Evolutionary conservation across 805 yeast genomes (phyloP), one percentile per base, ranked within the genome.

Genomic region (Wickerhamomyces hampshirensis): DNA sequence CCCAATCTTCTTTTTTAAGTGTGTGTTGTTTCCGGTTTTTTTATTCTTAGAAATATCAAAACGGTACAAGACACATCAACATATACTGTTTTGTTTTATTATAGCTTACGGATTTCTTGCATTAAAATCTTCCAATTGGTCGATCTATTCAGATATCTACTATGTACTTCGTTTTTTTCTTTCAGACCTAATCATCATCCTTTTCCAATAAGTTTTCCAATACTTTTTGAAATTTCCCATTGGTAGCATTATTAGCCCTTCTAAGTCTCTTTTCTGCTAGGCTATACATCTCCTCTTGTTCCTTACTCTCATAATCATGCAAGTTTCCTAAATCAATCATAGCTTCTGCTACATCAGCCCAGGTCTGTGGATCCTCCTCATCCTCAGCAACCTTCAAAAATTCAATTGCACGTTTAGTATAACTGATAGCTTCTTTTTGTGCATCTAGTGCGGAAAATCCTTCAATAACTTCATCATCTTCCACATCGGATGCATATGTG

Each of bases 271-370:
- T 62, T 50, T 86, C 89, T 0, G 97, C 98, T 38, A 71, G 66
- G 13, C 60, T 58, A 56, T 89, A 89, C 34, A 72, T 63, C 5
- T 66, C 50, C 41, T 81, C 84, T 61, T 87, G 95, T 29, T 80
- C 83, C 23, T 64, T 62, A 34, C 81, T 68, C 18, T 81, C 87
- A 18, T 74, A 62, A 7, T 80, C 84, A 42, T 71, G 67, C 34
- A 88, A 56, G 49, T 88, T 89, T 12, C 89, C 96, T 47, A 84
- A 62, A 12, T 83, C 75, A 24, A 91, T 85, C 51, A 76, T 66
- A 1, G 95, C 89, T 58, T 91, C 98, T 1, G 96, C 96, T 31
- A 84, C 70, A 51, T 77, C 74, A 10, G 80, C 95, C 85, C 91
- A 83, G 5, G 83, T 68, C 40, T 80, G 81, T 0, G 95, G 94